Evolutionary conservation across 106 monocot species (phyloP).

Genomic region (Hemerocallis citrina): DNA sequence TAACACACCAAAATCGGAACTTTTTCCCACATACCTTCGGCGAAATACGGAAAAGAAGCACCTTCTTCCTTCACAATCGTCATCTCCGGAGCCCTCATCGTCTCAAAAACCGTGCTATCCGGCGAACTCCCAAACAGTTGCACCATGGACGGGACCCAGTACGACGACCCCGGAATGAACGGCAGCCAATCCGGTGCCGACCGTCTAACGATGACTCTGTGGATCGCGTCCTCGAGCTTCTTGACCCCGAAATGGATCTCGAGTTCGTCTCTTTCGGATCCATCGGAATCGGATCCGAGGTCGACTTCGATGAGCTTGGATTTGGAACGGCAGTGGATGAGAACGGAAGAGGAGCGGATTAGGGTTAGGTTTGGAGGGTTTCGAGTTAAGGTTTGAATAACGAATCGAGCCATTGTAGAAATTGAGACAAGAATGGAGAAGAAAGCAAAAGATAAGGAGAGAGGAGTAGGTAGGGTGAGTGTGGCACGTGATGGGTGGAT

Average conservation of each 20-base stretch:
- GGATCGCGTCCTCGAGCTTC: slow-evolving; percentile 42
- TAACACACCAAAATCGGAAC: too few relatives aligned
- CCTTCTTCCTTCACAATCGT: too few relatives aligned
- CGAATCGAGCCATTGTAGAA: slow-evolving; percentile 11
- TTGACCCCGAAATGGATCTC: slow-evolving; percentile 3
- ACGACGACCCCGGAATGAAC: slow-evolving; percentile 39
- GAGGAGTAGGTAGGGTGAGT: too few relatives aligned
- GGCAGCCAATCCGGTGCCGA: slow-evolving; percentile 47
- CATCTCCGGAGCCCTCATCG: too few relatives aligned
- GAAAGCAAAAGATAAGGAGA: too few relatives aligned
- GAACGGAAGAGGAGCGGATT: neutral
- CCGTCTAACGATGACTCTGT: slow-evolving; percentile 20
- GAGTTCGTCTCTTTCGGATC: slow-evolving; percentile 13
- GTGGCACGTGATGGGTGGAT: too few relatives aligned
- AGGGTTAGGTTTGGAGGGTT: slow-evolving; percentile 9
- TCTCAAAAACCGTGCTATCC: too few relatives aligned
- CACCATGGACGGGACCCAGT: slow-evolving; percentile 38
- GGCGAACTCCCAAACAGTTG: too few relatives aligned
- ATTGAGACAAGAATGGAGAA: neutral
- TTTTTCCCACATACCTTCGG: too few relatives aligned
- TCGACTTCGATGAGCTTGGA: slow-evolving; percentile 38
- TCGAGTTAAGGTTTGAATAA: slow-evolving; percentile 21
- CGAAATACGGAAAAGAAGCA: too few relatives aligned
- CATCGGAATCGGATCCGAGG: slow-evolving; percentile 24
- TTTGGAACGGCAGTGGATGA: slow-evolving; percentile 4